Evolutionary conservation across 2,329 filamentous ascomycete genomes (phyloP).

Genomic region (Phyllosticta paracitricarpa): DNA sequence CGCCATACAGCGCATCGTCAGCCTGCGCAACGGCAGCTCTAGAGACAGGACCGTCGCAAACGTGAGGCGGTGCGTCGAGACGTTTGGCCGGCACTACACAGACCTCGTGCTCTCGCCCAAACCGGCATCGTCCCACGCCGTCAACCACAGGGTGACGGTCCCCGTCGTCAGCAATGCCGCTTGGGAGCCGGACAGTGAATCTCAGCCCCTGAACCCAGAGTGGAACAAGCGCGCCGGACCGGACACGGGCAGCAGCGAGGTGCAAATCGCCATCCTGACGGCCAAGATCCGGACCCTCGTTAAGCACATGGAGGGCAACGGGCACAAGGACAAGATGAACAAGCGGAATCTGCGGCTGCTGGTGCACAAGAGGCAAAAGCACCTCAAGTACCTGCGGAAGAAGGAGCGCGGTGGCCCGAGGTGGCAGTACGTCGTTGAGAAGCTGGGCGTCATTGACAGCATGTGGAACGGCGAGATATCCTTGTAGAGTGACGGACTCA

Average conservation of each 20-base stretch:
- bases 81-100: conserved; percentile 85
- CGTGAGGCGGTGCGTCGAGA: conserved; percentile 71
- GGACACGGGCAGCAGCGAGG: conserved; percentile 90
- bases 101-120: conserved; percentile 60
- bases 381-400: conserved; percentile 73
- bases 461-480: conserved; percentile 87
- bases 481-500: conserved; percentile 38
- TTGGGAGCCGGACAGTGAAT: conserved; percentile 3
- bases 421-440: conserved; percentile 79
- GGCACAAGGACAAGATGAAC: conserved; percentile 84
- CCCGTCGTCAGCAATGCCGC: conserved; percentile 9
- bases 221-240: conserved; percentile 59
- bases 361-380: conserved; percentile 80
- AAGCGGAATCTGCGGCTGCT: conserved; percentile 80
- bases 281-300: conserved; percentile 81
- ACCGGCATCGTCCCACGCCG: conserved; percentile 28
- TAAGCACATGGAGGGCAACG: conserved; percentile 57
- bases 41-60: conserved; percentile 75
- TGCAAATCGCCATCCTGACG: conserved; percentile 94
- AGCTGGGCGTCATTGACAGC: conserved; percentile 73
- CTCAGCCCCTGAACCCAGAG: conserved; percentile 33
- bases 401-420: conserved; percentile 87
- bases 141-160: conserved; percentile 12
- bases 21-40: conserved; percentile 64
- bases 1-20: conserved; percentile 70